Percentiles rank a stretch among this genome's conserved stretches.
These are phyloP conservation scores for Spathaspora sp. DNA, from an alignment of 1,139 yeast species.

Conservation along the genomic window DNA sequence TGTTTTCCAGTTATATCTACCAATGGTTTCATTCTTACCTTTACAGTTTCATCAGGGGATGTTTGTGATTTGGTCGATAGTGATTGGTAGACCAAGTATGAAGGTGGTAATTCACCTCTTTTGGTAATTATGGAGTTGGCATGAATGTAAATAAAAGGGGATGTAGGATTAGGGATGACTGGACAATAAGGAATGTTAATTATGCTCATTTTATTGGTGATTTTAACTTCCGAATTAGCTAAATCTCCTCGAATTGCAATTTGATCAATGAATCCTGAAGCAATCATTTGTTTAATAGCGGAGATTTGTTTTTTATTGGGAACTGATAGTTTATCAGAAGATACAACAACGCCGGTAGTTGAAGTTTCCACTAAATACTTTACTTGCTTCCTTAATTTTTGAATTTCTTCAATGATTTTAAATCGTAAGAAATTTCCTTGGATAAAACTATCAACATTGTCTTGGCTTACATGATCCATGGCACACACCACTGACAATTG, in stretches of 20 bases:
- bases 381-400: conserved; percentile 77
- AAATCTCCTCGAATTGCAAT: conserved; percentile 83
- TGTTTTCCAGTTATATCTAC: conserved; percentile 77
- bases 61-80: conserved; percentile 50
- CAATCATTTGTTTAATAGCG: conserved; percentile 85
- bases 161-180: conserved; percentile 53
- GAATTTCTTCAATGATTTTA: conserved; percentile 81
- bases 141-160: conserved; percentile 69
- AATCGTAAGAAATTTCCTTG: conserved; percentile 61
- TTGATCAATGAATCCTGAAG: conserved; percentile 92
- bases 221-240: conserved; percentile 59
- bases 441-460: conserved; percentile 48
- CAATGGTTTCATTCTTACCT: conserved; percentile 70
- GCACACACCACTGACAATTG: conserved; percentile 87
- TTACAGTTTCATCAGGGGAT: conserved; percentile 29
- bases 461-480: conserved; percentile 66
- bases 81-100: conserved; percentile 69
- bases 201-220: conserved; percentile 59
- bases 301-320: conserved; percentile 71
- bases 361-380: conserved; percentile 64
- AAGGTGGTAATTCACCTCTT: conserved; percentile 68
- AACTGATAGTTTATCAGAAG: conserved; percentile 53
- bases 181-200: conserved; percentile 74
- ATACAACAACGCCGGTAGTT: conserved; percentile 56
- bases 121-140: conserved; percentile 63